These are phyloP conservation scores for Lactarius tabidus DNA, from an alignment of 768 basidiomycete genomes.

Conservation along the genomic window DNA sequence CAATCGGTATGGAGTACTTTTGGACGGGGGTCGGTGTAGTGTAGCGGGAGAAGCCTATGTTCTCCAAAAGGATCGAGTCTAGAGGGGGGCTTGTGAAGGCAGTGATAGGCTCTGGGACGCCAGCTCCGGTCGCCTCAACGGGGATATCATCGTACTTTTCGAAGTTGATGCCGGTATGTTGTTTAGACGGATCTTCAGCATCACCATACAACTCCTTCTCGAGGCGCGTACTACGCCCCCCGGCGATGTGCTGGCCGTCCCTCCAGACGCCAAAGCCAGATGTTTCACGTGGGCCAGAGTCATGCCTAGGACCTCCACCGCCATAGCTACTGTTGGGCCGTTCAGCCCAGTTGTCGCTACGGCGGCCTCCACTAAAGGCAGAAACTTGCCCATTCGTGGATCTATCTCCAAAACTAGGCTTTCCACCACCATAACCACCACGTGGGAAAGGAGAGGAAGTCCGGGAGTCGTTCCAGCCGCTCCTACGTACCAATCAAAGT, in stretches of 20 bases:
- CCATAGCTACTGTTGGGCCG: slow-evolving; percentile 38
- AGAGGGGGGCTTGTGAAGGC: slow-evolving; percentile 86
- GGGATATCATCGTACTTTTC: slow-evolving; percentile 99
- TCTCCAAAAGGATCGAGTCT: slow-evolving; percentile 91
- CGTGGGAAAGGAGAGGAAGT: slow-evolving; percentile 53
- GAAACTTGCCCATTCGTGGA: slow-evolving; percentile 36
- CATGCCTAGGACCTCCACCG: slow-evolving; percentile 36
- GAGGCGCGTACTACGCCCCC: slow-evolving; percentile 75
- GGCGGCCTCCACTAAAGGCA: slow-evolving; percentile 37
- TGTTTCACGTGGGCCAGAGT: slow-evolving; percentile 45
- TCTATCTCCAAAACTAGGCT: slow-evolving; percentile 44
- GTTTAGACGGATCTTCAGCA: slow-evolving; percentile 74
- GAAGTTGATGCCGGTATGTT: slow-evolving; percentile 98
- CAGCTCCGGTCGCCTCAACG: slow-evolving; percentile 95
- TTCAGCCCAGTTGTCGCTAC: slow-evolving; percentile 40
- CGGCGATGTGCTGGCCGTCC: slow-evolving; percentile 84
- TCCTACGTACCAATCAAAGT: slow-evolving; percentile 38
- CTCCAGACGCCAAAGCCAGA: slow-evolving; percentile 78
- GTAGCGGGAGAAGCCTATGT: slow-evolving; percentile 91
- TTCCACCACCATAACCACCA: slow-evolving; percentile 37
- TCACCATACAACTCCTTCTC: slow-evolving; percentile 98
- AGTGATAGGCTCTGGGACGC: slow-evolving; percentile 92
- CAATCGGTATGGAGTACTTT: slow-evolving; percentile 99
- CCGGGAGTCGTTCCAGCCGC: slow-evolving; percentile 74
- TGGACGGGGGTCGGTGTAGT: slow-evolving; percentile 96